These are phyloP conservation scores for Exophiala viscosa DNA, from an alignment of 2,329 filamentous ascomycete species.

Conservation along the genomic window DNA sequence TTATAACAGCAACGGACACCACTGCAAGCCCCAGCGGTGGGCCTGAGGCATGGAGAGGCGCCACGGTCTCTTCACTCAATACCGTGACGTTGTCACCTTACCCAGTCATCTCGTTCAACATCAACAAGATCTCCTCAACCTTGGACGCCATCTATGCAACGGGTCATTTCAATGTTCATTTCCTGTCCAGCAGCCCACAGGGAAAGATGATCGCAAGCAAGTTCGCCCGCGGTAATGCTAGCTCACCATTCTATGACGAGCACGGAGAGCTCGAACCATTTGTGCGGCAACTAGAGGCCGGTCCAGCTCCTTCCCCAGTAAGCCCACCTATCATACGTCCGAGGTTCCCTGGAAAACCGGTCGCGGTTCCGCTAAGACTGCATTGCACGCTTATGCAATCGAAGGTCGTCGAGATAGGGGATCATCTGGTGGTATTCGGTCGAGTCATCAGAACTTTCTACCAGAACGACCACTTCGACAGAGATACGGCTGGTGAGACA, in stretches of 20 bases:
- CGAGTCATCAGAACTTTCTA: constrained; percentile 30
- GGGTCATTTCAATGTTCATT: constrained; percentile 48
- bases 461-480: neutral
- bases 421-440: constrained; percentile 49
- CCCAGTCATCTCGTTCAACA: constrained; percentile 61
- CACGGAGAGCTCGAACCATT: constrained; percentile 15
- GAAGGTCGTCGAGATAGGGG: constrained; percentile 40
- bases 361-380: constrained; percentile 5
- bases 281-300: neutral
- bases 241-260: constrained; percentile 18
- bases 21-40: constrained; percentile 27
- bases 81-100: constrained; percentile 54
- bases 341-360: neutral
- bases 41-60: constrained; percentile 42
- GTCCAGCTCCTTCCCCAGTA: too few species aligned
- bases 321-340: too few species aligned
- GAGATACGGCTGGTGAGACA: neutral
- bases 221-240: constrained; percentile 20
- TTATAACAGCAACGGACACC: constrained; percentile 47
- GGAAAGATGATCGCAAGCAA: constrained; percentile 28
- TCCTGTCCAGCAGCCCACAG: constrained; percentile 37
- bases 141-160: constrained; percentile 50
- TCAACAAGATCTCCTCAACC: constrained; percentile 55
- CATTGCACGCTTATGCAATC: constrained; percentile 31
- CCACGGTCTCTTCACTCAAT: constrained; percentile 61